Evolutionary conservation across 176 grass and related monocot genomes (phyloP).

Genomic region (Rhynchospora tenuis): DNA sequence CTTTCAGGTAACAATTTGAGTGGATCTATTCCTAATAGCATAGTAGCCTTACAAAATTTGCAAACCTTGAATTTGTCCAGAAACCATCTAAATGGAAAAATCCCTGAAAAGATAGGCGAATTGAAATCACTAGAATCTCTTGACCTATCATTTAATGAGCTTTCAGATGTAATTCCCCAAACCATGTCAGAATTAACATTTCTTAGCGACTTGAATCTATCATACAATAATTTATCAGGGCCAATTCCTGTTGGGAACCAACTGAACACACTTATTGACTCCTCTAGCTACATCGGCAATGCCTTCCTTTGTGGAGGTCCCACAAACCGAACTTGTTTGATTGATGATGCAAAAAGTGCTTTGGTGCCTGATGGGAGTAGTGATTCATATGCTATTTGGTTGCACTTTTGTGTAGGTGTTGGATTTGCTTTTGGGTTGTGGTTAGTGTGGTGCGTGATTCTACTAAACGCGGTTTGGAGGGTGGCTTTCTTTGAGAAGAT

Average conservation of each 20-base stretch:
- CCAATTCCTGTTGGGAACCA: slow-evolving; percentile 20
- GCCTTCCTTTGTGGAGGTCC: slow-evolving; percentile 17
- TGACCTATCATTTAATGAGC: slow-evolving; percentile 25
- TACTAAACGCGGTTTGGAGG: slow-evolving; percentile 1
- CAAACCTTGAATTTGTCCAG: slow-evolving; percentile 18
- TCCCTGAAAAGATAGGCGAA: not conserved
- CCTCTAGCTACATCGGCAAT: slow-evolving; percentile 18
- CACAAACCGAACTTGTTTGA: not conserved
- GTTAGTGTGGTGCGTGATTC: not conserved
- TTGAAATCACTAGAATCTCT: slow-evolving; percentile 8
- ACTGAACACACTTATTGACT: slow-evolving; percentile 14
- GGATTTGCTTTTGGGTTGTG: slow-evolving; percentile 17
- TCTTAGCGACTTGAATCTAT: slow-evolving; percentile 22
- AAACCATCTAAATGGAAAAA: slow-evolving; percentile 13
- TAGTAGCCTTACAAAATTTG: not conserved
- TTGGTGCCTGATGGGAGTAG: not conserved
- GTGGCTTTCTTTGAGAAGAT: not conserved
- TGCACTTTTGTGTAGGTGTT: slow-evolving; percentile 5
- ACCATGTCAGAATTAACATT: slow-evolving; percentile 14
- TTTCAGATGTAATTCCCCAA: slow-evolving; percentile 16
- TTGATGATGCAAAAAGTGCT: not conserved
- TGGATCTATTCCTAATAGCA: slow-evolving; percentile 12
- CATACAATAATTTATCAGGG: slow-evolving; percentile 31
- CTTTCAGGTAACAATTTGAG: slow-evolving; percentile 24
- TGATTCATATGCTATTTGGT: not conserved